phyloP scores from a whole-genome alignment of 257 asterid genomes.

The Misopates orontium region DNA sequence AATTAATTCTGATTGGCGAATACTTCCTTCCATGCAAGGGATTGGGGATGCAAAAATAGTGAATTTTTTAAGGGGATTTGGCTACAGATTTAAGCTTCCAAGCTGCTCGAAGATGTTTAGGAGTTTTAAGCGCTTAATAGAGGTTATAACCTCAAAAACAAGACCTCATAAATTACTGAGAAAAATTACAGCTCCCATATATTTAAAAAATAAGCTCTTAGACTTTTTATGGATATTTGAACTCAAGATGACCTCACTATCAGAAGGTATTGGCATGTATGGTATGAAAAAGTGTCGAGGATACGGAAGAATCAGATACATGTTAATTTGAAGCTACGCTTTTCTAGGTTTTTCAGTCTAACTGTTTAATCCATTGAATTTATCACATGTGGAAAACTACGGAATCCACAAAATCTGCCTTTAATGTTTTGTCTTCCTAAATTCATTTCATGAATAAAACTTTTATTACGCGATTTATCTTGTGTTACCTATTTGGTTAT shows the following conservation, averaged over 20 bases:
- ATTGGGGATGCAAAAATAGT: background rate
- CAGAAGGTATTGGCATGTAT: conserved; percentile 11
- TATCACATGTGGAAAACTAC: conserved; percentile 15
- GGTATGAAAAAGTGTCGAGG: conserved; percentile 1
- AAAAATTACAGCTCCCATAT: no score
- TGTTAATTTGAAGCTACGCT: background rate
- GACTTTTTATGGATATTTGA: no score
- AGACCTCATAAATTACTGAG: no score
- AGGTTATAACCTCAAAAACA: no score
- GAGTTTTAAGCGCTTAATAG: no score
- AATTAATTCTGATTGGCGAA: no score
- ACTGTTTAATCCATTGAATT: conserved; percentile 3
- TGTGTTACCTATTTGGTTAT: conserved; percentile 1
- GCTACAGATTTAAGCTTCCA: background rate
- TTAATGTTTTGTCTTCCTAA: background rate
- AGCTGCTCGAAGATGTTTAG: background rate
- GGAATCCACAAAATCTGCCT: background rate
- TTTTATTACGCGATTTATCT: conserved; percentile 5
- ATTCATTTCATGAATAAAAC: background rate
- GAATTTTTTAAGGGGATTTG: background rate
- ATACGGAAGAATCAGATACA: conserved; percentile 8
- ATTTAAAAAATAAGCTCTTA: no score
- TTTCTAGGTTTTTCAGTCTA: conserved; percentile 22
- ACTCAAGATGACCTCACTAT: conserved; percentile 1
- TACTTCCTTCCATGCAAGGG: no score